phyloP scores from a whole-genome alignment of 2,329 filamentous ascomycete species.

The Camillea tinctor region DNA sequence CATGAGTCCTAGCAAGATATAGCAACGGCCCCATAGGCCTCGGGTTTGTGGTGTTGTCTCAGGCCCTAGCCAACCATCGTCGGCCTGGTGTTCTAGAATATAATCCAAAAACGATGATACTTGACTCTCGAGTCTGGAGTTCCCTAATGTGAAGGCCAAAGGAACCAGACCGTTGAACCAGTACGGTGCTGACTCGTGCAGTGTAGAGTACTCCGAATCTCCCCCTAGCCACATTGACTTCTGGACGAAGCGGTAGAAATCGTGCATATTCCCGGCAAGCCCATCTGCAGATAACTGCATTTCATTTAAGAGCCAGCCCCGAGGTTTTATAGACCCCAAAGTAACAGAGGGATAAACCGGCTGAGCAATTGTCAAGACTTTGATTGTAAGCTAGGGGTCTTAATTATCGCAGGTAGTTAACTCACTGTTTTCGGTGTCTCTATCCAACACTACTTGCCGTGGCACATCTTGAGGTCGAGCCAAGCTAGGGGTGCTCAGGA shows the following conservation, averaged over 20 bases:
- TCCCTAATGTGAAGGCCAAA: conserved; percentile 49
- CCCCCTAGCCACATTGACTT: conserved; percentile 53
- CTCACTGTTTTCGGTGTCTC: neutral
- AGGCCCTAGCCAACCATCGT: conserved; percentile 58
- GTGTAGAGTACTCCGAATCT: conserved; percentile 47
- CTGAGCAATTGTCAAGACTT: conserved; percentile 25
- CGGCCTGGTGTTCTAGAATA: conserved; percentile 46
- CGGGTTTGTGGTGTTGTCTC: conserved; percentile 42
- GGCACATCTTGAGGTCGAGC: conserved; percentile 7
- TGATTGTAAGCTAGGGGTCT: conserved; percentile 1
- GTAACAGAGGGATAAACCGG: conserved; percentile 27
- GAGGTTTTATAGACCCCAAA: conserved; percentile 29
- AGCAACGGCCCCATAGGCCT: conserved; percentile 53
- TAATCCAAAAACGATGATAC: conserved; percentile 44
- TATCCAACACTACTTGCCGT: neutral
- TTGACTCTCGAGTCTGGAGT: conserved; percentile 49
- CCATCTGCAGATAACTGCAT: conserved; percentile 25
- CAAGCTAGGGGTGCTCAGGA: conserved; percentile 6
- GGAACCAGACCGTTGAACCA: conserved; percentile 60
- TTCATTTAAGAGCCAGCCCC: conserved; percentile 31
- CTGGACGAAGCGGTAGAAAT: conserved; percentile 56
- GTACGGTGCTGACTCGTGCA: conserved; percentile 56
- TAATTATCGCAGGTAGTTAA: neutral
- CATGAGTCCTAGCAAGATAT: conserved; percentile 49
- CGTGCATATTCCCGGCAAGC: conserved; percentile 37